These are phyloP conservation scores for Pseudophaeomoniella oleicola DNA, from an alignment of 2,329 filamentous ascomycete genomes.

Conservation along the genomic window DNA sequence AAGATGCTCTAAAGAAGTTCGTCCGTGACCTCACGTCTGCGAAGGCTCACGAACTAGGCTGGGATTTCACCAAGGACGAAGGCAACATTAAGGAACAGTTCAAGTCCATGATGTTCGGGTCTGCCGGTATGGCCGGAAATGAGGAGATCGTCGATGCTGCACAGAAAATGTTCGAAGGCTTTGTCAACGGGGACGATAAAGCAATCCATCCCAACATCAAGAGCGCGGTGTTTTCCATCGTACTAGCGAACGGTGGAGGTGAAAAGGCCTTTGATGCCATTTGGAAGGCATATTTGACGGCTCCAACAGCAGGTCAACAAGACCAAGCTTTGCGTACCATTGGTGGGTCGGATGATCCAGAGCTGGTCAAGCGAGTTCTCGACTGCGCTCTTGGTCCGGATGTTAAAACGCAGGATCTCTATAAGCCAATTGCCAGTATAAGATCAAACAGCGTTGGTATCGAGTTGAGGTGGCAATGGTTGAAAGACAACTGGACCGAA, in stretches of 20 bases:
- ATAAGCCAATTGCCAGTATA: slow-evolving; percentile 70
- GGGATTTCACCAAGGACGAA: slow-evolving; percentile 72
- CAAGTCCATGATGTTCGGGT: slow-evolving; percentile 80
- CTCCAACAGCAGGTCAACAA: slow-evolving; percentile 70
- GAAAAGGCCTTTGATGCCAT: slow-evolving; percentile 73
- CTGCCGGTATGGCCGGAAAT: slow-evolving; percentile 68
- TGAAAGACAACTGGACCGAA: slow-evolving; percentile 78
- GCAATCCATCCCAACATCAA: slow-evolving; percentile 89
- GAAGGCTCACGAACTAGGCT: slow-evolving; percentile 77
- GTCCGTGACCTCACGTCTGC: slow-evolving; percentile 61
- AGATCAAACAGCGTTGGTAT: slow-evolving; percentile 66
- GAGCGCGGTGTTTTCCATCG: slow-evolving; percentile 72
- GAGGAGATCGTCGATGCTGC: slow-evolving; percentile 62
- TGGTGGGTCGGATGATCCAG: slow-evolving; percentile 61
- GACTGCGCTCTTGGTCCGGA: slow-evolving; percentile 60
- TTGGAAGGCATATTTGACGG: slow-evolving; percentile 59
- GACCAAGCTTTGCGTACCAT: slow-evolving; percentile 78
- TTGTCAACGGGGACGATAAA: slow-evolving; percentile 59
- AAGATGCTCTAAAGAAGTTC: slow-evolving; percentile 69
- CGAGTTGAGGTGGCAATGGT: slow-evolving; percentile 65
- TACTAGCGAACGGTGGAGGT: slow-evolving; percentile 61
- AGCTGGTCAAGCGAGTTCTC: slow-evolving; percentile 70
- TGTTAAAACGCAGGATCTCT: slow-evolving; percentile 89
- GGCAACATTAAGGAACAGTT: slow-evolving; percentile 88
- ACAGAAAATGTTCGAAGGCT: slow-evolving; percentile 82